phyloP scores from a whole-genome alignment of 2,329 filamentous ascomycete species.

The Colletotrichum tamarilloi region DNA sequence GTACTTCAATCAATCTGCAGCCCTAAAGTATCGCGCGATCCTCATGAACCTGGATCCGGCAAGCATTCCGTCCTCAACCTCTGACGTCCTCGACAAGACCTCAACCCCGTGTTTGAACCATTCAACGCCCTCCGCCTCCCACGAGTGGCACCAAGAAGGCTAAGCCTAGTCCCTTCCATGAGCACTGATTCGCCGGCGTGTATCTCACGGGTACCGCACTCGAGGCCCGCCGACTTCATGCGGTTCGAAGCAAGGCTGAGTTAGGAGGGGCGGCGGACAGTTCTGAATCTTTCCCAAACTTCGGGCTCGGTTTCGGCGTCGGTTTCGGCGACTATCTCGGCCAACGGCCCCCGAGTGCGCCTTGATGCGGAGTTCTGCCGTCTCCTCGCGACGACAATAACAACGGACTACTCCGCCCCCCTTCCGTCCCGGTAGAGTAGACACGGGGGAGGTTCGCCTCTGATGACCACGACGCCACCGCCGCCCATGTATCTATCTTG shows the following conservation, averaged over 20 bases:
- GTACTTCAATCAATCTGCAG: not conserved
- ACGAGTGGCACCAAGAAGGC: not conserved
- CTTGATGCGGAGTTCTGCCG: not conserved
- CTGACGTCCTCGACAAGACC: not conserved
- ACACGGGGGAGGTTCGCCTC: not conserved
- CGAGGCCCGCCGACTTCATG: slow-evolving; percentile 2
- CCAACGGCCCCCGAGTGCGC: not conserved
- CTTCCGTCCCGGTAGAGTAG: not conserved
- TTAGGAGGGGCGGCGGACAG: not conserved
- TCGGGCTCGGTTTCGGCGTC: slow-evolving; percentile 19
- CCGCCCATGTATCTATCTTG: not conserved
- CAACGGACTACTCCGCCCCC: not conserved
- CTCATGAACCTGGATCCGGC: not conserved
- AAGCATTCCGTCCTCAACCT: not conserved
- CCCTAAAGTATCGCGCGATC: not conserved
- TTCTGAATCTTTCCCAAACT: too few relatives aligned
- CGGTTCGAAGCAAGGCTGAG: not conserved
- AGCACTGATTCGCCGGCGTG: not conserved
- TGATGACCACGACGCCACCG: not conserved
- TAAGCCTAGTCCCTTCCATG: not conserved
- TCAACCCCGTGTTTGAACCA: not conserved
- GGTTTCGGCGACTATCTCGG: not conserved
- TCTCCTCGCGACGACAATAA: not conserved
- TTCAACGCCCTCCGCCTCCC: not conserved
- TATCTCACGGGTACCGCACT: not conserved